Conservation (phyloP, 2,329 filamentous ascomycete species). For the Penicillium polonicum region DNA sequence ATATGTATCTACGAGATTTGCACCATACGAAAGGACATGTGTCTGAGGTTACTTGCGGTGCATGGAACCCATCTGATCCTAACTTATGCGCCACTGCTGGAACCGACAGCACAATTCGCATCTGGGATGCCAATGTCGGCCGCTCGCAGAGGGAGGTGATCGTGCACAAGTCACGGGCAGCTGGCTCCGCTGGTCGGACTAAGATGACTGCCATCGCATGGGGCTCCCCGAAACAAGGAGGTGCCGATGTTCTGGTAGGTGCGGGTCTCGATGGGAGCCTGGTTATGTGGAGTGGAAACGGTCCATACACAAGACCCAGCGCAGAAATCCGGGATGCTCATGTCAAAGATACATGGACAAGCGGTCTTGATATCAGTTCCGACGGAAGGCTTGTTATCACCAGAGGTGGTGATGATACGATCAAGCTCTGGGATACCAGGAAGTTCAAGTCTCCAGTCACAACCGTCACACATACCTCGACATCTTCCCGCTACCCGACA, state of each 20-base stretch:
- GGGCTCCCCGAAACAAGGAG: slow-evolving; percentile 74
- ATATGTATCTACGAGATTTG: slow-evolving; percentile 98
- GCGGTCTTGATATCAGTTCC: slow-evolving; percentile 83
- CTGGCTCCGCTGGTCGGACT: slow-evolving; percentile 82
- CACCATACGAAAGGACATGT: slow-evolving; percentile 97
- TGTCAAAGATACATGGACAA: slow-evolving; percentile 79
- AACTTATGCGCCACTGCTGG: slow-evolving; percentile 87
- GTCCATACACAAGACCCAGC: slow-evolving; percentile 76
- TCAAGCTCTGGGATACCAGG: slow-evolving; percentile 95
- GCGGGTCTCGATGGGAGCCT: slow-evolving; percentile 86
- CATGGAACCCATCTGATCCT: slow-evolving; percentile 84
- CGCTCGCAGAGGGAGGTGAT: slow-evolving; percentile 89
- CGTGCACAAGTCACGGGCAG: slow-evolving; percentile 89
- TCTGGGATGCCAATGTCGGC: slow-evolving; percentile 95
- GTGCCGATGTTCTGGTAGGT: slow-evolving; percentile 73
- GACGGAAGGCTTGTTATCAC: slow-evolving; percentile 91
- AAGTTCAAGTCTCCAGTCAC: slow-evolving; percentile 92
- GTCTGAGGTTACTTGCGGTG: slow-evolving; percentile 82
- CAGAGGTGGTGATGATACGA: slow-evolving; percentile 82
- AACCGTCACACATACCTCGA: slow-evolving; percentile 74
- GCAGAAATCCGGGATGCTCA: slow-evolving; percentile 86
- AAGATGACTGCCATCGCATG: slow-evolving; percentile 92
- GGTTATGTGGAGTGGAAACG: slow-evolving; percentile 88
- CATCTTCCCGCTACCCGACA: slow-evolving; percentile 77
- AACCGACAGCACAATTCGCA: slow-evolving; percentile 90